A percentile compares a stretch with the other conserved stretches of the same genome.
These are phyloP conservation scores for Boletus patriciae DNA, from an alignment of 768 basidiomycete genomes.

Conservation along the genomic window DNA sequence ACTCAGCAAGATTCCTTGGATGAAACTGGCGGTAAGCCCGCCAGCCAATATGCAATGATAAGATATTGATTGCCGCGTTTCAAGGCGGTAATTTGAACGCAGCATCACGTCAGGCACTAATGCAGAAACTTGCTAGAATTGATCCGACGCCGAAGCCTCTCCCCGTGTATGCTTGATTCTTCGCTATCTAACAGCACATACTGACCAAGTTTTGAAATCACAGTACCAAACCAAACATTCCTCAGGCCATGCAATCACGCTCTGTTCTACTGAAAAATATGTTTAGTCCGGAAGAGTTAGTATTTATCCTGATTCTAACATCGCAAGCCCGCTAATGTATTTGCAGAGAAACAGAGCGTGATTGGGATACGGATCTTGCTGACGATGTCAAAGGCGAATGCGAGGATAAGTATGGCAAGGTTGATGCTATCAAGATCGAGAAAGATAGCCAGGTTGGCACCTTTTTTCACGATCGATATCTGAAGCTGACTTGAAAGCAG, in stretches of 20 bases:
- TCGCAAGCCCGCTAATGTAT: conserved; percentile 7
- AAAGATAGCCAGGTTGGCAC: conserved; percentile 83
- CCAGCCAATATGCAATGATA: background rate
- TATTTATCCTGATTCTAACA: conserved; percentile 9
- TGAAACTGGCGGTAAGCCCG: conserved; percentile 75
- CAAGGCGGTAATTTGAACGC: conserved; percentile 96
- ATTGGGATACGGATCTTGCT: conserved; percentile 96
- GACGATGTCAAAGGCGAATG: conserved; percentile 97
- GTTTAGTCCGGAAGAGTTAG: conserved; percentile 97
- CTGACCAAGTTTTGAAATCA: conserved; percentile 15
- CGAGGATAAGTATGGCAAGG: conserved; percentile 84
- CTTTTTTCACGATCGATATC: background rate
- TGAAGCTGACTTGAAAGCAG: conserved; percentile 41
- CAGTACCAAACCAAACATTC: conserved; percentile 77
- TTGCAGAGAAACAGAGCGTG: conserved; percentile 85
- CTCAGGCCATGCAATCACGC: conserved; percentile 84
- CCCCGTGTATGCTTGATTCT: conserved; percentile 51
- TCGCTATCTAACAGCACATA: background rate
- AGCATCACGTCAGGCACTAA: conserved; percentile 97
- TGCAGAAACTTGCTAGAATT: conserved; percentile 99
- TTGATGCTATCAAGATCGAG: conserved; percentile 88
- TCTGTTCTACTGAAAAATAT: conserved; percentile 91
- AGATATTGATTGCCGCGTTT: conserved; percentile 11
- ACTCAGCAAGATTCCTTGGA: conserved; percentile 81
- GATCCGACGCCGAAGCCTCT: conserved; percentile 62